Evolutionary conservation across 176 grass and related monocot genomes (phyloP).

Genomic region (Tillandsia fasciculata): DNA sequence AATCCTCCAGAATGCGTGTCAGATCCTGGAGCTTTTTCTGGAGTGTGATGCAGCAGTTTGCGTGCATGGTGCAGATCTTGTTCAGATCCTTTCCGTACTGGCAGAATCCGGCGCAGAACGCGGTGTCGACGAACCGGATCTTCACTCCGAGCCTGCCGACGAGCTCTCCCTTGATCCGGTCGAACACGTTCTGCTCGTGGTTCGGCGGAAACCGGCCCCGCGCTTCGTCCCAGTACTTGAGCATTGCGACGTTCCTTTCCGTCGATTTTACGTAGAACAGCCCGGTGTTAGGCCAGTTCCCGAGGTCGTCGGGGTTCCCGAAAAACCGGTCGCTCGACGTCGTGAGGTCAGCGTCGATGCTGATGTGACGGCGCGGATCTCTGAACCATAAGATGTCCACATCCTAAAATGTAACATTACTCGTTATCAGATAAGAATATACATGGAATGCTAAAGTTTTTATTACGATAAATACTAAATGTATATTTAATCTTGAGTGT

Average conservation of each 20-base stretch:
- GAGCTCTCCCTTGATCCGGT: constrained; percentile 42
- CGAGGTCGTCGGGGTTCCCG: constrained; percentile 30
- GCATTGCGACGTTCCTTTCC: constrained; percentile 38
- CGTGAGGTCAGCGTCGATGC: constrained; percentile 55
- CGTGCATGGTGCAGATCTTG: constrained; percentile 39
- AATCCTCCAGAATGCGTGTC: constrained; percentile 21
- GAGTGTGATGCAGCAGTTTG: constrained; percentile 43
- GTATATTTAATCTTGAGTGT: no score
- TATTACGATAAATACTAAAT: no score
- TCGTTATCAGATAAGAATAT: no score
- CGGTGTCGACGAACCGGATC: constrained; percentile 36
- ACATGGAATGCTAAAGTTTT: no score
- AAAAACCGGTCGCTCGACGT: constrained; percentile 44
- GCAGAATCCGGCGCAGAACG: constrained; percentile 35
- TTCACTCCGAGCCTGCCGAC: constrained; percentile 11
- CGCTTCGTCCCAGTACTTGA: constrained; percentile 26
- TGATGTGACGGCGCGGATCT: constrained; percentile 58
- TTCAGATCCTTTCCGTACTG: constrained; percentile 22
- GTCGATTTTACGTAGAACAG: constrained; percentile 47
- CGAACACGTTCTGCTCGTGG: constrained; percentile 44
- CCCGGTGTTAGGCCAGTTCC: constrained; percentile 68
- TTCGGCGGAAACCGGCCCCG: constrained; percentile 24
- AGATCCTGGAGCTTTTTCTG: constrained; percentile 37
- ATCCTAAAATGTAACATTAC: constrained; percentile 28
- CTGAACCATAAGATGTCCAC: constrained; percentile 67